Conservation (phyloP, 2,329 filamentous ascomycete species). For the Colletotrichum tamarilloi region DNA sequence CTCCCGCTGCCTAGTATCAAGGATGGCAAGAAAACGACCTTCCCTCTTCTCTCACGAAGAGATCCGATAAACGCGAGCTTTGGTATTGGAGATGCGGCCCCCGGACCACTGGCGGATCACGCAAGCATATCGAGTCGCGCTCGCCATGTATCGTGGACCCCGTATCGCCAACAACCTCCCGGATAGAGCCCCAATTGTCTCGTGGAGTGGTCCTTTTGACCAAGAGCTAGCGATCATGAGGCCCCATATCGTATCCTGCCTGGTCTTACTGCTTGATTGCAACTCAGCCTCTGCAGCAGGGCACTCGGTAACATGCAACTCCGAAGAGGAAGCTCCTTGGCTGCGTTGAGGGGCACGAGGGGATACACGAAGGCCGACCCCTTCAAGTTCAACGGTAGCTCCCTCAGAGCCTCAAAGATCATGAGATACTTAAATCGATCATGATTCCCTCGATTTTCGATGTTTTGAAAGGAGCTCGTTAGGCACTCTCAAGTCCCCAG, state of each 20-base stretch:
- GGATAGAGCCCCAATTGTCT: neutral
- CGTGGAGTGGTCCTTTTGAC: neutral
- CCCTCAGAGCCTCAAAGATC: neutral
- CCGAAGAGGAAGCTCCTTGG: constrained; percentile 25
- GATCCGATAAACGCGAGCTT: constrained; percentile 1
- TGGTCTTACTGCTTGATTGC: neutral
- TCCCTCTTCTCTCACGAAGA: constrained; percentile 21
- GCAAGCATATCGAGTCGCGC: constrained; percentile 1
- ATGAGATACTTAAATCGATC: constrained; percentile 13
- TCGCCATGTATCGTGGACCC: constrained; percentile 16
- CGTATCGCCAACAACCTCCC: constrained; percentile 11
- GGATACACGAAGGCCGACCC: neutral
- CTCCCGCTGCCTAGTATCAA: neutral
- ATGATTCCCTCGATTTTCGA: neutral
- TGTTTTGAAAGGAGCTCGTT: constrained; percentile 4
- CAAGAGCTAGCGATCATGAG: neutral
- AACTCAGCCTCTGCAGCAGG: neutral
- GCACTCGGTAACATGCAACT: neutral
- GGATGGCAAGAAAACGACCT: constrained; percentile 21
- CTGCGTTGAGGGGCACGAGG: neutral
- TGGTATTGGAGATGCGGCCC: neutral
- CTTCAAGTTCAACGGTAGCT: neutral
- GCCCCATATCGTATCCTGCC: neutral
- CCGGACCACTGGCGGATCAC: constrained; percentile 2
- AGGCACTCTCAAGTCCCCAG: constrained; percentile 17